A percentile compares a stretch with the other conserved stretches of the same genome.
phyloP scores from a whole-genome alignment of 2,329 filamentous ascomycete species.

The Clonostachys chloroleuca region DNA sequence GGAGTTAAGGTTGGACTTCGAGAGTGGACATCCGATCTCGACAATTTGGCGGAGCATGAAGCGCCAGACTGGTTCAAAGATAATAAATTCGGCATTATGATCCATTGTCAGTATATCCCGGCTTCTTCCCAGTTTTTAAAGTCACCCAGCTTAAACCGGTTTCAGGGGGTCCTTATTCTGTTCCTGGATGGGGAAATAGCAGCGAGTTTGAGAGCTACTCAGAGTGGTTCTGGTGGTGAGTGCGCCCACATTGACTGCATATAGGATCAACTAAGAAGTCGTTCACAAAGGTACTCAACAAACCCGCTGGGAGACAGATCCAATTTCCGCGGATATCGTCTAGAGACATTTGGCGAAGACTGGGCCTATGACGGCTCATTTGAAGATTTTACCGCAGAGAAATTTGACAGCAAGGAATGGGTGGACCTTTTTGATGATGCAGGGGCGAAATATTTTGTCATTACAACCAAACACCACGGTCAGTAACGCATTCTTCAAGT shows the following conservation, averaged over 20 bases:
- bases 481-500: too few relatives aligned
- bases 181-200: constrained; percentile 38
- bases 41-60: constrained; percentile 5
- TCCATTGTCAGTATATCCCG: constrained; percentile 9
- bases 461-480: constrained; percentile 24
- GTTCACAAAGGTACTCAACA: too few relatives aligned
- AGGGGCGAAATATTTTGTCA: constrained; percentile 44
- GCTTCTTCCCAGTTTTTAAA: constrained; percentile 4
- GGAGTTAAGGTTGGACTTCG: constrained; percentile 23
- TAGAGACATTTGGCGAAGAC: constrained; percentile 43
- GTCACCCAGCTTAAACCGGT: constrained; percentile 6
- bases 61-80: constrained; percentile 7
- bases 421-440: constrained; percentile 47
- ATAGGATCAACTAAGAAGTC: constrained; percentile 11
- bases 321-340: constrained; percentile 40
- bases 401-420: constrained; percentile 46
- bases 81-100: constrained; percentile 9
- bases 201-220: constrained; percentile 32
- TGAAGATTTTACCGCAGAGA: constrained; percentile 42
- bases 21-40: constrained; percentile 23
- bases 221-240: constrained; percentile 47
- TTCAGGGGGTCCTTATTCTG: constrained; percentile 5
- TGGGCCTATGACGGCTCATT: constrained; percentile 53
- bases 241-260: constrained; percentile 22
- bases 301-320: constrained; percentile 25